Base-by-base conservation (phyloP, 371 early-diverging fungal genomes). In the Mortierella sp. region DNA sequence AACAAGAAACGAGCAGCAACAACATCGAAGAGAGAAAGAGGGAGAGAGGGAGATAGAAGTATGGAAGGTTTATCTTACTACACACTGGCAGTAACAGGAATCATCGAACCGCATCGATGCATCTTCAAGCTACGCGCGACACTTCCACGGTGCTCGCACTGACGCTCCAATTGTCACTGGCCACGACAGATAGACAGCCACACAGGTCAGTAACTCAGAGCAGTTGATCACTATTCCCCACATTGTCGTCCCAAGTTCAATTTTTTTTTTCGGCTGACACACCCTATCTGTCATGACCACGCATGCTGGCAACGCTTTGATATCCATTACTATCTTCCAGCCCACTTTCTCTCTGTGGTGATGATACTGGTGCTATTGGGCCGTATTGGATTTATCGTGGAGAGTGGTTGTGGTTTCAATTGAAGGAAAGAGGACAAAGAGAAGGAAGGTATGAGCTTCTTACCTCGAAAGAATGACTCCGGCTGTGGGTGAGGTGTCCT, bases 391-490 rank as follows among this genome's bases (percentile, higher is more conserved):
- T 51, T 18, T 51, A n/a, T n/a, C n/a, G 32, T 60, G 16, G 14
- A 7, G 58, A 29, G 60, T 60, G 60, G 32, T 60, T 60, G 35
- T 63, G 63, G 18, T 63, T 14, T 63, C 63, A 32, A 35, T 38
- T 65, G 65, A 21, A 21, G 14, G 35, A 27, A 24, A 14, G 38
- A 63, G 38, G 35, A 21, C 21, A 2, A 8, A 16, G 24, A 44
- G 3, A 46, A 18, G 38, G 21, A 21, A 11, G 21, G 11, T 32
- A 44, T 38, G 32, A 49, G 6, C 24, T 24, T 32, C 27, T 65
- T 80, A 81, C 82, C 82, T 81, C 82, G 72, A 35, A 81, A 24
- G 82, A 81, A 51, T 77, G 77, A 38, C 43, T 81, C 41, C 55
- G 77, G 46, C 71, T 74, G 71, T 77, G 82, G 11, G 70, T 65